A percentile compares a stretch with the other conserved stretches of the same genome.
Conservation (phyloP, 768 basidiomycete species). For the Sporobolomyces pararoseus region DNA sequence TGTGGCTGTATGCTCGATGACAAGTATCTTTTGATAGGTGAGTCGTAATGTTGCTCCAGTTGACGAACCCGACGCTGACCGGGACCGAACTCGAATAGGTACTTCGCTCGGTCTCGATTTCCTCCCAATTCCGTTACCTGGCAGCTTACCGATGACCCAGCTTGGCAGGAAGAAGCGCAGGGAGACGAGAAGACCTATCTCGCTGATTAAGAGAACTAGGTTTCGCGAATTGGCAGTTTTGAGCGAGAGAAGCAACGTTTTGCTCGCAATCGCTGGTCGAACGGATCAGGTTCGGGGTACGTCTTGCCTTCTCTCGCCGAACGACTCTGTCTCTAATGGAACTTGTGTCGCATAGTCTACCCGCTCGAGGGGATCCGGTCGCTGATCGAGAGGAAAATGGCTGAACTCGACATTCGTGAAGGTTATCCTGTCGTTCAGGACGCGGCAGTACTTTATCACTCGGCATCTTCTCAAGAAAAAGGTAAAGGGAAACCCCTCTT, state of each 20-base stretch:
- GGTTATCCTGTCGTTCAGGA: slow-evolving; percentile 32
- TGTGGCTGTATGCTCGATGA: slow-evolving; percentile 45
- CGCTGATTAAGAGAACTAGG: slow-evolving; percentile 42
- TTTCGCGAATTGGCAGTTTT: slow-evolving; percentile 43
- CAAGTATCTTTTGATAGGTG: slow-evolving; percentile 44
- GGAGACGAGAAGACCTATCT: slow-evolving; percentile 41
- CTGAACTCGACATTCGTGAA: slow-evolving; percentile 20
- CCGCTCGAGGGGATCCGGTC: slow-evolving; percentile 44
- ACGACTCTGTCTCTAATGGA: too few relatives aligned
- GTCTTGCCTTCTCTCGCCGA: not conserved
- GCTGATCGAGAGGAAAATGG: slow-evolving; percentile 45
- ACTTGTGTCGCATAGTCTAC: slow-evolving; percentile 31
- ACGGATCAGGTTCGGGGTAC: slow-evolving; percentile 44
- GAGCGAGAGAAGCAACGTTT: slow-evolving; percentile 42
- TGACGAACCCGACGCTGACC: not conserved
- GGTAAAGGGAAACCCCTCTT: slow-evolving; percentile 6
- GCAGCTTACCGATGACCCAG: slow-evolving; percentile 24
- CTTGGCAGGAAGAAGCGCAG: slow-evolving; percentile 31
- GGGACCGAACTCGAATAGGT: not conserved
- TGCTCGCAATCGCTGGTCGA: slow-evolving; percentile 45
- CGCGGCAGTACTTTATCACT: not conserved
- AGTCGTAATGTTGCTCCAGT: not conserved
- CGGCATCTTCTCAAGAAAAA: not conserved
- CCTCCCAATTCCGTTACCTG: slow-evolving; percentile 41
- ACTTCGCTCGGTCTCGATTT: slow-evolving; percentile 45